phyloP scores from a whole-genome alignment of 73 alveolate species.

The Paraurostyla sp. region DNA sequence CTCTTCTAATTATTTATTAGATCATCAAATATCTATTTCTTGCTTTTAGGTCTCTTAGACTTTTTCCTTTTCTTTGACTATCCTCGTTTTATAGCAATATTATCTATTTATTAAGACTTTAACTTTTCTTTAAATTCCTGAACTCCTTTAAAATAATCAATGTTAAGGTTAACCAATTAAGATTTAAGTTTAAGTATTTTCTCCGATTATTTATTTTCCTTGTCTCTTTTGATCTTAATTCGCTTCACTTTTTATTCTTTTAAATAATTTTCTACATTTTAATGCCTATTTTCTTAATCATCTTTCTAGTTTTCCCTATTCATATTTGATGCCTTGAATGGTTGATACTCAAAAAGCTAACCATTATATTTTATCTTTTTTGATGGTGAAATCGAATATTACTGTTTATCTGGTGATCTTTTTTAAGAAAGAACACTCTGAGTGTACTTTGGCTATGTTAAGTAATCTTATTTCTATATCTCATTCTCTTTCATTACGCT shows the following conservation, averaged over 20 bases:
- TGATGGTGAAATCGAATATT: not conserved
- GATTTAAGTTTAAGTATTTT: slow-evolving; percentile 33
- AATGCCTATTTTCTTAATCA: not conserved
- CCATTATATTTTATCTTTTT: slow-evolving; percentile 19
- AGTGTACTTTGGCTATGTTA: not conserved
- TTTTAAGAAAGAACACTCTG: not conserved
- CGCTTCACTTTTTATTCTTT: not conserved
- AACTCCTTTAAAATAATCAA: slow-evolving; percentile 5
- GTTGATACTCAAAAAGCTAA: slow-evolving; percentile 22
- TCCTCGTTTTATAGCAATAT: not conserved
- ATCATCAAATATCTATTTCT: too few species aligned
- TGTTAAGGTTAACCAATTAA: not conserved
- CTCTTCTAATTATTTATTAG: too few species aligned
- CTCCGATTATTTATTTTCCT: slow-evolving; percentile 2
- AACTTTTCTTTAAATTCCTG: slow-evolving; percentile 10
- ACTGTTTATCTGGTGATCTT: not conserved
- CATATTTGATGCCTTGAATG: not conserved
- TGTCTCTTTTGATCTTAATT: not conserved
- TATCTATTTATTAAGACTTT: not conserved
- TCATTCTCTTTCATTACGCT: not conserved
- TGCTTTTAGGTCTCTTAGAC: not conserved
- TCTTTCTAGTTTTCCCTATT: not conserved
- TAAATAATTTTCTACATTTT: not conserved
- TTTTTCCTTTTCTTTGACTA: slow-evolving; percentile 18
- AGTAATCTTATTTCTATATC: not conserved